These are phyloP conservation scores for Mycena pura DNA, from an alignment of 768 basidiomycete species.

Conservation along the genomic window DNA sequence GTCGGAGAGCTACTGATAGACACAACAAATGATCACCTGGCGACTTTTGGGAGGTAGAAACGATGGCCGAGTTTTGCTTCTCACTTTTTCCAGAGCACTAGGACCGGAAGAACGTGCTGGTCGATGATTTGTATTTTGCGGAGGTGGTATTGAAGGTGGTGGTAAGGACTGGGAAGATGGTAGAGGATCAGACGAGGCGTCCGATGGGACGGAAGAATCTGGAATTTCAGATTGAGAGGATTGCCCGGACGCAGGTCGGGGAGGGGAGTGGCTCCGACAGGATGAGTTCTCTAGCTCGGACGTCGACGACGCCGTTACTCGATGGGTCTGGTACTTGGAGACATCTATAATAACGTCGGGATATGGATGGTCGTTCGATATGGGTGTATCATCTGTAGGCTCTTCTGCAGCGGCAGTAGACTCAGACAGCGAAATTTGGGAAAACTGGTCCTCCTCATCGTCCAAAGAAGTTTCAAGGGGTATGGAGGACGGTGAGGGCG, in stretches of 20 bases:
- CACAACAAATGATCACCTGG: no score
- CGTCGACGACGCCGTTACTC: slow-evolving; percentile 32
- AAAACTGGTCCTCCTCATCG: slow-evolving; percentile 37
- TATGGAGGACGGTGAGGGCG: slow-evolving; percentile 29
- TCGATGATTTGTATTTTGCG: slow-evolving; percentile 46
- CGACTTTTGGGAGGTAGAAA: slow-evolving; percentile 85
- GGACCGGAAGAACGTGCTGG: slow-evolving; percentile 66
- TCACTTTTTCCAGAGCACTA: slow-evolving; percentile 76
- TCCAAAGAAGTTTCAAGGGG: slow-evolving; percentile 7
- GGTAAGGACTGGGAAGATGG: slow-evolving; percentile 30
- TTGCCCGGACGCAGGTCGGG: slow-evolving; percentile 15
- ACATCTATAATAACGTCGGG: slow-evolving; percentile 54
- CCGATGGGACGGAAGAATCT: slow-evolving; percentile 24
- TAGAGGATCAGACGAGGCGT: slow-evolving; percentile 20
- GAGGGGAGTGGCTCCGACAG: slow-evolving; percentile 1
- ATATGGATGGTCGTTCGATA: slow-evolving; percentile 33
- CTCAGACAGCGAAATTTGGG: slow-evolving; percentile 45
- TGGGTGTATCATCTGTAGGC: slow-evolving; percentile 29
- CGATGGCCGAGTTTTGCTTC: slow-evolving; percentile 83
- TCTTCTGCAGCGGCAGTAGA: slow-evolving; percentile 7
- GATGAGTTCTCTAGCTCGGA: slow-evolving; percentile 15
- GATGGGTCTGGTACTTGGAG: slow-evolving; percentile 41
- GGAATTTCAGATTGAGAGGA: slow-evolving; percentile 30
- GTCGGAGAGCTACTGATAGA: no score
- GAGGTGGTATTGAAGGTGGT: slow-evolving; percentile 38